phyloP scores from a whole-genome alignment of 768 basidiomycete species.

The Tulasnella sp. region DNA sequence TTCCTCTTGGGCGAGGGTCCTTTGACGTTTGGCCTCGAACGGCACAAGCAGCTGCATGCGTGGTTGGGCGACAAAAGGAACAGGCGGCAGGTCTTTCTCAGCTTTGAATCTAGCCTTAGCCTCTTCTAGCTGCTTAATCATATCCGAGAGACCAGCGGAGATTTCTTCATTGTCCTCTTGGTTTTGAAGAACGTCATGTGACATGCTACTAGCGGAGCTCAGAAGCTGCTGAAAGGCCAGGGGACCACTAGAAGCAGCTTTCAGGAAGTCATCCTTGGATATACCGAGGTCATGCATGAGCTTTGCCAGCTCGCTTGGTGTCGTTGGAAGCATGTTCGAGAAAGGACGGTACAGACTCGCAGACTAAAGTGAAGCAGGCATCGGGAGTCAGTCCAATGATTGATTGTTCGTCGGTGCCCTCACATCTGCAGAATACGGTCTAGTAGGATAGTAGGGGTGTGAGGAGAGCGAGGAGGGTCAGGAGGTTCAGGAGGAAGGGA shows the following conservation, averaged over 20 bases:
- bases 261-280: not conserved
- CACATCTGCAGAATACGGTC: too few species aligned
- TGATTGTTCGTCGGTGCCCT: too few species aligned
- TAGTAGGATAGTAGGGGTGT: too few species aligned
- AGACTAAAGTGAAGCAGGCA: not conserved
- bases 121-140: not conserved
- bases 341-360: not conserved
- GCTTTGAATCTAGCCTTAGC: not conserved
- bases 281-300: not conserved
- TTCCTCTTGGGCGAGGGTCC: not conserved
- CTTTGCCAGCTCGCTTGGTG: not conserved
- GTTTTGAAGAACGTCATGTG: too few species aligned
- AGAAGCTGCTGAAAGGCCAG: not conserved
- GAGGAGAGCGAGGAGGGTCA: too few species aligned
- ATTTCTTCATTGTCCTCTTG: too few species aligned
- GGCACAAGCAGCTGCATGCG: not conserved
- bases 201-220: not conserved
- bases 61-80: not conserved
- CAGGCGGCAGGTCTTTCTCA: not conserved
- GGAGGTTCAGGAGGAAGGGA: too few species aligned
- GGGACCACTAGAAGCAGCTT: not conserved
- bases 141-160: not conserved
- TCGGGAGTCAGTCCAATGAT: too few species aligned
- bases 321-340: not conserved
- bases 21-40: not conserved